Evolutionary conservation across 345 rosid species (phyloP).

Genomic region (Salix caprea): DNA sequence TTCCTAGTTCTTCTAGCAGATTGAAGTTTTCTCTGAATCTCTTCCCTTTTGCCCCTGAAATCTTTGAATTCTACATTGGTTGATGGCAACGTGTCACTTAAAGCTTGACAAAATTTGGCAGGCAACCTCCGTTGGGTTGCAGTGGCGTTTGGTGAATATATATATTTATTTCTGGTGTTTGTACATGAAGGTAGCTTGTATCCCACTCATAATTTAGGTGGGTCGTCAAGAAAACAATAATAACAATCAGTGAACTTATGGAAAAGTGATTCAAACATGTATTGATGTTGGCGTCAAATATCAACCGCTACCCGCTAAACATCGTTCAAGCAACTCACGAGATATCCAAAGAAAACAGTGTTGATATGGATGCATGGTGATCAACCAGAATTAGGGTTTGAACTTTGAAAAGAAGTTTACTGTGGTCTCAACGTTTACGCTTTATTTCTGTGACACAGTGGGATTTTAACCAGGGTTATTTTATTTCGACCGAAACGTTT

Average conservation of each 20-base stretch:
- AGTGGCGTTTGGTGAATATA: not conserved
- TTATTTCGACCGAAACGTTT: too few relatives aligned
- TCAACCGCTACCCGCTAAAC: not conserved
- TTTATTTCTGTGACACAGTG: not conserved
- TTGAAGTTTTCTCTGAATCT: not conserved
- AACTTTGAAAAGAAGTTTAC: not conserved
- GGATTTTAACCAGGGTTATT: too few relatives aligned
- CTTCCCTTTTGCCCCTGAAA: too few relatives aligned
- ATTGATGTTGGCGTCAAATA: not conserved
- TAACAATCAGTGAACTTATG: not conserved
- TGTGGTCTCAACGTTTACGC: too few relatives aligned
- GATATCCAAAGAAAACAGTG: not conserved
- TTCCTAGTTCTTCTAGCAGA: not conserved
- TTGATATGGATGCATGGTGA: not conserved
- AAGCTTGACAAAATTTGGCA: not conserved
- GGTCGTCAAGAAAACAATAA: not conserved
- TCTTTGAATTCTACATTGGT: too few relatives aligned
- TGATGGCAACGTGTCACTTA: not conserved
- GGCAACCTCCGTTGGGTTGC: not conserved
- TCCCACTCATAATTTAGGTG: not conserved
- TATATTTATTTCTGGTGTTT: not conserved
- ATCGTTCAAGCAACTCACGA: not conserved
- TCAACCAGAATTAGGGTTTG: not conserved
- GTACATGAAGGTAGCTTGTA: not conserved
- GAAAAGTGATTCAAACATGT: not conserved